Percentiles rank a stretch among this genome's conserved stretches.
Evolutionary conservation across 2,329 filamentous ascomycete species (phyloP).

Genomic region (Aspergillus pseudotamarii): DNA sequence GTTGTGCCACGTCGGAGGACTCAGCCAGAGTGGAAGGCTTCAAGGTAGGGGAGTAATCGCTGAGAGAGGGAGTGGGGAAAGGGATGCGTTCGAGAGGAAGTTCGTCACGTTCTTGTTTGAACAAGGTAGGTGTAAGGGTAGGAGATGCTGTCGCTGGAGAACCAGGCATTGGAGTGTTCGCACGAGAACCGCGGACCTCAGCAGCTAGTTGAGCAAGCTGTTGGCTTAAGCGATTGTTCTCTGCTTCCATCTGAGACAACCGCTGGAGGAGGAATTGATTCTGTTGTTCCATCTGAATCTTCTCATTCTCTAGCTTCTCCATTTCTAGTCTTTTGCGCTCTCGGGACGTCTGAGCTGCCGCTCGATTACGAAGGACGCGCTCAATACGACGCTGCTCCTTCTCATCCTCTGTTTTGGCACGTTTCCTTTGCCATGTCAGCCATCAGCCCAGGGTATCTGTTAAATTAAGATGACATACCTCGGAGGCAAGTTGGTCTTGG

Average conservation of each 20-base stretch:
- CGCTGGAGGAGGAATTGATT: conserved; percentile 71
- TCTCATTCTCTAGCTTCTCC: conserved; percentile 74
- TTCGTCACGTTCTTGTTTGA: conserved; percentile 50
- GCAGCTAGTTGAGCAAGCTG: conserved; percentile 55
- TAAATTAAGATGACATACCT: conserved; percentile 58
- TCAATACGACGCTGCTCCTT: conserved; percentile 98
- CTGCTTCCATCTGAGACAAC: conserved; percentile 62
- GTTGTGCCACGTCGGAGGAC: conserved; percentile 96
- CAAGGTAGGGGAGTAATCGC: conserved; percentile 44
- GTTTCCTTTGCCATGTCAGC: conserved; percentile 65
- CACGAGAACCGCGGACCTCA: conserved; percentile 46
- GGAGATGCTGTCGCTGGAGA: conserved; percentile 39
- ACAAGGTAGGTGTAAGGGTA: conserved; percentile 43
- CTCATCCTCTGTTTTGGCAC: conserved; percentile 97
- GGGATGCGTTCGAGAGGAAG: conserved; percentile 44
- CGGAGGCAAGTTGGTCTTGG: conserved; percentile 93
- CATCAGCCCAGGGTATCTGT: neutral
- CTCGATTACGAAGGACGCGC: conserved; percentile 92
- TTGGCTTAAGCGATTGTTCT: conserved; percentile 53
- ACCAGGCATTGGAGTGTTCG: conserved; percentile 41
- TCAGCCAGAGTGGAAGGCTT: conserved; percentile 50
- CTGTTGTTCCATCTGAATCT: conserved; percentile 66
- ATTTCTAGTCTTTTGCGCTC: conserved; percentile 91
- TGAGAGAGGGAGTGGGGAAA: conserved; percentile 41
- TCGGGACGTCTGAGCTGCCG: conserved; percentile 92